Percentiles rank a stretch among this genome's conserved stretches.
These are phyloP conservation scores for Polyporus tsugae DNA, from an alignment of 1,284 basidiomycete species.

Conservation along the genomic window DNA sequence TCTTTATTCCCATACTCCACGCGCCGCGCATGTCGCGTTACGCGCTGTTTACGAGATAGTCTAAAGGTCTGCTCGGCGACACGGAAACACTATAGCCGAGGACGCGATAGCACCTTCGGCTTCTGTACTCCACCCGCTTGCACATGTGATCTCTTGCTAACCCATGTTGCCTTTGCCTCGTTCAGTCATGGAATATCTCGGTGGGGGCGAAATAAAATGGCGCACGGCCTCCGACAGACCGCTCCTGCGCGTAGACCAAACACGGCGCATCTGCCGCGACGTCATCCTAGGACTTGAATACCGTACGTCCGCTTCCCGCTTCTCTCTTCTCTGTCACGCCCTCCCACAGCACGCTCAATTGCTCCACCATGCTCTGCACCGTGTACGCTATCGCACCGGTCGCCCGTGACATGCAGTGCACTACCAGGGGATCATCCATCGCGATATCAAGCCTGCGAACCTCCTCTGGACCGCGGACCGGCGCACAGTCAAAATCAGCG, in stretches of 20 bases:
- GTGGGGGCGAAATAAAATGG: conserved; percentile 96
- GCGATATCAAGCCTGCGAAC: conserved; percentile 99
- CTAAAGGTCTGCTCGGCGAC: neutral
- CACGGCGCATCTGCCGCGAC: conserved; percentile 89
- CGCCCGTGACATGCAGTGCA: conserved; percentile 68
- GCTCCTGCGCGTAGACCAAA: conserved; percentile 83
- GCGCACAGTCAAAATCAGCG: conserved; percentile 92
- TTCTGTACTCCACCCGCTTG: conserved; percentile 1
- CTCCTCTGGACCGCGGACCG: conserved; percentile 89
- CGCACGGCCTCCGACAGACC: conserved; percentile 71
- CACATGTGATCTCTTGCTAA: conserved; percentile 5
- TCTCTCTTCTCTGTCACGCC: conserved; percentile 6
- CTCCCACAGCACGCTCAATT: conserved; percentile 18
- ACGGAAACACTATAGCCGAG: conserved; percentile 5
- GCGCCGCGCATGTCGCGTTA: conserved; percentile 7
- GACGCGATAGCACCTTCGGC: conserved; percentile 3
- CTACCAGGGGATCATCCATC: conserved; percentile 97
- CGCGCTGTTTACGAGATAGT: conserved; percentile 6
- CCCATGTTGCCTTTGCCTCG: neutral
- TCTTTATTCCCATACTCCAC: neutral
- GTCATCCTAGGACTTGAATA: conserved; percentile 95
- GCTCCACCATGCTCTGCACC: neutral
- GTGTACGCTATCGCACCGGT: conserved; percentile 13
- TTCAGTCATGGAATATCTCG: conserved; percentile 94
- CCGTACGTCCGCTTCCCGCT: conserved; percentile 57